phyloP scores from a whole-genome alignment of 805 yeast species.

The Phaffomyces antillensis region DNA sequence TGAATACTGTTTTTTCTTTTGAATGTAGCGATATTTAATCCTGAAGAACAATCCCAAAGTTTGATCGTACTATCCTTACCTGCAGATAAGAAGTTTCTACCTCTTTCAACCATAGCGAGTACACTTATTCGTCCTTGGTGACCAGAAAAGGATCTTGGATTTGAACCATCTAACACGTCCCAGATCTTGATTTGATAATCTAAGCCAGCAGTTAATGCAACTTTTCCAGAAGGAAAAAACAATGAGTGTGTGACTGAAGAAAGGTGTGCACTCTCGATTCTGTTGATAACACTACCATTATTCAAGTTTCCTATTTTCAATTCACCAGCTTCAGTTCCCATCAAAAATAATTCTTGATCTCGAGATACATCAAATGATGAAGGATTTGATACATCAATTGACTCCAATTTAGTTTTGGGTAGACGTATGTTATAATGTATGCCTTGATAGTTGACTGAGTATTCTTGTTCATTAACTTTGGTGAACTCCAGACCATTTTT shows the following conservation, averaged over 20 bases:
- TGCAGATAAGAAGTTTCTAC: slow-evolving; percentile 57
- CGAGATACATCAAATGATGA: slow-evolving; percentile 30
- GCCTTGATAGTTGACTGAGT: slow-evolving; percentile 6
- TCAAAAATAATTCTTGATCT: slow-evolving; percentile 19
- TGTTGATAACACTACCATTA: not conserved
- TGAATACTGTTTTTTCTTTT: slow-evolving; percentile 26
- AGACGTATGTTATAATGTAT: slow-evolving; percentile 8
- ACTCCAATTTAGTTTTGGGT: slow-evolving; percentile 5
- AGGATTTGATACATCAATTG: not conserved
- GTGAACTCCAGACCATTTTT: slow-evolving; percentile 10
- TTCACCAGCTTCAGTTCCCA: slow-evolving; percentile 31
- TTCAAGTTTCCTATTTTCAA: slow-evolving; percentile 16
- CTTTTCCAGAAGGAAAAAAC: slow-evolving; percentile 63
- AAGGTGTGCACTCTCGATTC: slow-evolving; percentile 40
- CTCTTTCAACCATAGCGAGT: slow-evolving; percentile 48
- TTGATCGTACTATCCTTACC: slow-evolving; percentile 47
- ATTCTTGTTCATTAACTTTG: not conserved
- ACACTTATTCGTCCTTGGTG: slow-evolving; percentile 46
- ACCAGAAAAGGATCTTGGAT: slow-evolving; percentile 43
- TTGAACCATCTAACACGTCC: slow-evolving; percentile 41
- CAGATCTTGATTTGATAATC: slow-evolving; percentile 59
- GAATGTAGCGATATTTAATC: slow-evolving; percentile 35
- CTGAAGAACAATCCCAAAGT: slow-evolving; percentile 68
- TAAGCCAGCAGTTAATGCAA: slow-evolving; percentile 47
- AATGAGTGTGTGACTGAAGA: slow-evolving; percentile 35